Base-by-base conservation (phyloP, 2,329 filamentous ascomycete genomes). In the Claviceps sorghi region DNA sequence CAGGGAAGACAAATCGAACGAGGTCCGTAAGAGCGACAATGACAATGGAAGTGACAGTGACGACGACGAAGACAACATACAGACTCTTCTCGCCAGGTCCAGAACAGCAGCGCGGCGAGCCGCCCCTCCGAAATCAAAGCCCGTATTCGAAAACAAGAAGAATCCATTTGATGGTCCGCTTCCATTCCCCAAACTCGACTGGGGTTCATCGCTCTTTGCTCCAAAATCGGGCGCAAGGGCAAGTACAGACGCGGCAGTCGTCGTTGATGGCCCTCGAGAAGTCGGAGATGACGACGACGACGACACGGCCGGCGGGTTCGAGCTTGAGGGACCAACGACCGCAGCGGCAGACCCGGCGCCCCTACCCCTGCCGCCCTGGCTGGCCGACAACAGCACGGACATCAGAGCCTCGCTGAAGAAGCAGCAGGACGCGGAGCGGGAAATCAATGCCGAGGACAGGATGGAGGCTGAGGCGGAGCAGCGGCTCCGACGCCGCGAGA, bases 111-210 rank as follows among this genome's bases (percentile, higher is more conserved):
- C 75, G 53, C 79, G 80, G 62, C 75, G 74, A 42, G 57, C 64
- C 2, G 22, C 29, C n/a, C 26, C 42, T 26, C 26, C 44, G n/a
- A 34, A 63, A 65, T 43, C 65, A 19, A 69, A 66, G 43, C 65
- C 65, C 2, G 61, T 70, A 3, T 61, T 67, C n/a, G 65, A 75
- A 10, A 81, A 79, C 49, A 72, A 76, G 38, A 79, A 78, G 57
- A 80, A 81, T 58, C 74, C 79, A 0, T 80, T 95, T 61, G 79
- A 80, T 57, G 91, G 91, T 0, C 88, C 90, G 0, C 67, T 98
- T 5, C 93, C 93, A 0, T 98, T 98, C 61, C 89, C 95, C 59
- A 91, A 88, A 62, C 74, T 95, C 1, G 81, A 85, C 45, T 82
- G 78, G 74, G 82, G 79, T 50, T 83, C 79, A 2, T 77, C 74